These are phyloP conservation scores for Irpex sp. DNA, from an alignment of 1,284 basidiomycete genomes.

Conservation along the genomic window DNA sequence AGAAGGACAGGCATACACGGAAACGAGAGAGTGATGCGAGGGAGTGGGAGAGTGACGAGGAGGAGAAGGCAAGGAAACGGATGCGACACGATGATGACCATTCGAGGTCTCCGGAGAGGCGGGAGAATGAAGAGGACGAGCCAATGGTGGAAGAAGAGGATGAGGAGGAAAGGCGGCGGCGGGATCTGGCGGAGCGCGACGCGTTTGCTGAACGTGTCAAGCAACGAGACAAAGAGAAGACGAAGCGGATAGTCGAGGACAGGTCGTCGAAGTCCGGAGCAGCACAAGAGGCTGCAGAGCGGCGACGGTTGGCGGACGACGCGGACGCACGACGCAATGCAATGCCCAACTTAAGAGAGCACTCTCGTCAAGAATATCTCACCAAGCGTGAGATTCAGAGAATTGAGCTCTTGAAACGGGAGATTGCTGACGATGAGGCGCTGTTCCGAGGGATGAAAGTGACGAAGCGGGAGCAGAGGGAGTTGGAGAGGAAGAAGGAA, in stretches of 20 bases:
- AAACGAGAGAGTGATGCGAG: conserved; percentile 78
- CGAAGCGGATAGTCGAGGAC: conserved; percentile 92
- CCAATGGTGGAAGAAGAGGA: conserved; percentile 52
- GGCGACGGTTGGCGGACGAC: conserved; percentile 86
- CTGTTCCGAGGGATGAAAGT: conserved; percentile 88
- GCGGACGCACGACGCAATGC: conserved; percentile 71
- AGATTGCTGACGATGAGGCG: conserved; percentile 90
- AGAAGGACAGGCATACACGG: conserved; percentile 59
- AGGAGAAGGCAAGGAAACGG: conserved; percentile 73
- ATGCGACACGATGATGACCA: conserved; percentile 45
- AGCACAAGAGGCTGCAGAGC: conserved; percentile 80
- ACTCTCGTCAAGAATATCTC: conserved; percentile 91
- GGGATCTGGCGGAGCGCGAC: conserved; percentile 86
- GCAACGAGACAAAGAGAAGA: conserved; percentile 80
- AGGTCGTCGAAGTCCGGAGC: conserved; percentile 76
- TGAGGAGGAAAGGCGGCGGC: conserved; percentile 64
- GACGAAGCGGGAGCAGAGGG: conserved; percentile 77
- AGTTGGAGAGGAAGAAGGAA: conserved; percentile 91
- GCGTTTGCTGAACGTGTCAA: conserved; percentile 89
- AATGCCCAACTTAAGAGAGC: conserved; percentile 80
- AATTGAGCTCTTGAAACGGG: conserved; percentile 89
- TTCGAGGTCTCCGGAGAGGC: conserved; percentile 8
- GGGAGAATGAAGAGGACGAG: conserved; percentile 34
- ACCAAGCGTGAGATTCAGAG: conserved; percentile 96
- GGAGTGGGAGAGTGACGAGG: conserved; percentile 88